Evolutionary conservation across 192 early-diverging fungal species (phyloP).

Genomic region (Backusella parvicylindrica): DNA sequence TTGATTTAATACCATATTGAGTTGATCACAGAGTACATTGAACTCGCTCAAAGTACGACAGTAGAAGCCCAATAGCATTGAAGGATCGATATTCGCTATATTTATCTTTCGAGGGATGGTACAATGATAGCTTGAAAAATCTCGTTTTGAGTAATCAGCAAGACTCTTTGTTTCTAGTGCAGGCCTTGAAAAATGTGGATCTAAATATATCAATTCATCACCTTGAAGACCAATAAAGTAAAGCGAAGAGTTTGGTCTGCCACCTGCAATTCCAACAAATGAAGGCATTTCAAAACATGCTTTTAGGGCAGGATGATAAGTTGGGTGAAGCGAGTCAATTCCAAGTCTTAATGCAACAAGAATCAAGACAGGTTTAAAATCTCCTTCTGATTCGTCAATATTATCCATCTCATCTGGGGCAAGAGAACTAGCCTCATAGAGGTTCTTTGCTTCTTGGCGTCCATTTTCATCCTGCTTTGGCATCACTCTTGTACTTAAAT

Average conservation of each 20-base stretch:
- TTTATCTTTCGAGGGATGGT: constrained; percentile 66
- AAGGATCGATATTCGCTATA: constrained; percentile 84
- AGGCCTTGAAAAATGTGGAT: constrained; percentile 86
- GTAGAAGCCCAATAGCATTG: constrained; percentile 91
- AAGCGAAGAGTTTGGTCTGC: constrained; percentile 89
- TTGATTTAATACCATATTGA: constrained; percentile 33
- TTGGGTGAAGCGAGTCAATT: constrained; percentile 82
- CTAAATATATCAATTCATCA: constrained; percentile 83
- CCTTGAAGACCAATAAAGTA: constrained; percentile 90
- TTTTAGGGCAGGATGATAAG: constrained; percentile 75
- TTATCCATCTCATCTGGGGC: neutral
- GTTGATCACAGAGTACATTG: constrained; percentile 52
- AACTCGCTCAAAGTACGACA: constrained; percentile 58
- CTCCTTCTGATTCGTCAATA: constrained; percentile 7
- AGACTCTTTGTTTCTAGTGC: constrained; percentile 51
- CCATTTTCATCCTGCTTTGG: constrained; percentile 25
- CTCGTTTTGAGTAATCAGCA: constrained; percentile 46
- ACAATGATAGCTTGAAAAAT: constrained; percentile 84
- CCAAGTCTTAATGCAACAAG: constrained; percentile 87
- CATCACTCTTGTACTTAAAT: constrained; percentile 25
- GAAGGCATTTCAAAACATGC: constrained; percentile 74
- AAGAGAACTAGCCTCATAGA: constrained; percentile 13
- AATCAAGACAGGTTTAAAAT: constrained; percentile 74
- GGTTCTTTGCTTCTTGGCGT: constrained; percentile 30
- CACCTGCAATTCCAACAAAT: constrained; percentile 91